phyloP scores from a whole-genome alignment of 306 rosid genomes.

The Cucurbita argyrosperma region DNA sequence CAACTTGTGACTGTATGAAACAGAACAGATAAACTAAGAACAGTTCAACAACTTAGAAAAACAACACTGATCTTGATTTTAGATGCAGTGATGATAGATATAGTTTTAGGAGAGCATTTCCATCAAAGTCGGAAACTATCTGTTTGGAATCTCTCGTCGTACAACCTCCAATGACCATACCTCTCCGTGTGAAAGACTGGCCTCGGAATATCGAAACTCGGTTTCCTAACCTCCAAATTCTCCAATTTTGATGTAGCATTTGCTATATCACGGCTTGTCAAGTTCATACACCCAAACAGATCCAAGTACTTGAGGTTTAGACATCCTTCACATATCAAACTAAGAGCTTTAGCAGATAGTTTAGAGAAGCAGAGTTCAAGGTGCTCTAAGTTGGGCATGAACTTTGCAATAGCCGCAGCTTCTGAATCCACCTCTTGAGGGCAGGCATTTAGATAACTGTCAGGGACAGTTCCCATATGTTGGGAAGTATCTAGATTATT shows the following conservation, averaged over 20 bases:
- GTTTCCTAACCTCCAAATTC: conserved; percentile 35
- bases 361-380: conserved; percentile 73
- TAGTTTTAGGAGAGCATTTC: background rate
- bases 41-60: background rate
- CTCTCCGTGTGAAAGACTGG: conserved; percentile 33
- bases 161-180: conserved; percentile 74
- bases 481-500: conserved; percentile 65
- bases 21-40: background rate
- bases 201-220: conserved; percentile 34
- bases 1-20: background rate
- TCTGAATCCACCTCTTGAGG: conserved; percentile 87
- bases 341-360: conserved; percentile 46
- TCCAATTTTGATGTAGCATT: conserved; percentile 38
- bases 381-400: conserved; percentile 53
- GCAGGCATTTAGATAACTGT: conserved; percentile 46
- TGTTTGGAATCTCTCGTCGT: conserved; percentile 81
- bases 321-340: conserved; percentile 50
- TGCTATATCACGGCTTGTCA: conserved; percentile 53
- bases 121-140: conserved; percentile 62
- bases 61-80: background rate
- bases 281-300: conserved; percentile 63
- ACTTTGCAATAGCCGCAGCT: conserved; percentile 61
- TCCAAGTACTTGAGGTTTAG: conserved; percentile 57
- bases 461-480: conserved; percentile 55
- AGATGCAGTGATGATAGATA: background rate